These are phyloP conservation scores for Eutrema yunnanense DNA, from an alignment of 345 rosid species.

Conservation along the genomic window DNA sequence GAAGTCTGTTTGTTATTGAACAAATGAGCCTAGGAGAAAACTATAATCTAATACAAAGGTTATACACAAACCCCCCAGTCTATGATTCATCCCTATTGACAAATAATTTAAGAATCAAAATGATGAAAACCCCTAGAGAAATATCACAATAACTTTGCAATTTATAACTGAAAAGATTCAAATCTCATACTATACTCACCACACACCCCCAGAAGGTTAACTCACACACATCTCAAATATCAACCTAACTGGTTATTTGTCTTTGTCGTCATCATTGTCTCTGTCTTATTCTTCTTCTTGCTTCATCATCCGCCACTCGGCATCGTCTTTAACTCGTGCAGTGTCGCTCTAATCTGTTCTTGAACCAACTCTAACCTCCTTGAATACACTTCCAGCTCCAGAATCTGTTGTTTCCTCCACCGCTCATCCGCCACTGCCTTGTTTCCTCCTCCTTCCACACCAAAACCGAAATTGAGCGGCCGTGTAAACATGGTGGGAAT, in stretches of 20 bases:
- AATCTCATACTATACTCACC: constrained; percentile 31
- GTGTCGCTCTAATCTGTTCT: constrained; percentile 70
- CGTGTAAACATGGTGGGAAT: constrained; percentile 24
- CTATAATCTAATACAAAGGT: constrained; percentile 29
- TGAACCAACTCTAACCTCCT: constrained; percentile 88
- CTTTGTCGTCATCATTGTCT: not conserved
- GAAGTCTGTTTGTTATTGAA: constrained; percentile 20
- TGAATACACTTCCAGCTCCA: constrained; percentile 90
- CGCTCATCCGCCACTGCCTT: constrained; percentile 51
- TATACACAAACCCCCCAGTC: constrained; percentile 20
- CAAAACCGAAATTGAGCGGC: constrained; percentile 14
- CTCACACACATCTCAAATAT: constrained; percentile 9
- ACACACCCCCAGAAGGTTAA: constrained; percentile 25
- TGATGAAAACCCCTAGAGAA: constrained; percentile 18
- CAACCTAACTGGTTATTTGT: constrained; percentile 21
- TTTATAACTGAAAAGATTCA: constrained; percentile 10
- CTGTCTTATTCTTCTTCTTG: constrained; percentile 9
- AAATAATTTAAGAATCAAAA: constrained; percentile 11
- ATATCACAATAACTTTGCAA: constrained; percentile 23
- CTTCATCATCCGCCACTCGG: constrained; percentile 37
- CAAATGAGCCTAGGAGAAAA: constrained; percentile 17
- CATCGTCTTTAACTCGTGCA: constrained; percentile 59
- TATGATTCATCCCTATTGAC: constrained; percentile 31
- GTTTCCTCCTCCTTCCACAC: constrained; percentile 36
- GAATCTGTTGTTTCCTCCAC: constrained; percentile 95